Evolutionary conservation across 1,284 basidiomycete species (phyloP).

Genomic region (Leccinum solheimii): DNA sequence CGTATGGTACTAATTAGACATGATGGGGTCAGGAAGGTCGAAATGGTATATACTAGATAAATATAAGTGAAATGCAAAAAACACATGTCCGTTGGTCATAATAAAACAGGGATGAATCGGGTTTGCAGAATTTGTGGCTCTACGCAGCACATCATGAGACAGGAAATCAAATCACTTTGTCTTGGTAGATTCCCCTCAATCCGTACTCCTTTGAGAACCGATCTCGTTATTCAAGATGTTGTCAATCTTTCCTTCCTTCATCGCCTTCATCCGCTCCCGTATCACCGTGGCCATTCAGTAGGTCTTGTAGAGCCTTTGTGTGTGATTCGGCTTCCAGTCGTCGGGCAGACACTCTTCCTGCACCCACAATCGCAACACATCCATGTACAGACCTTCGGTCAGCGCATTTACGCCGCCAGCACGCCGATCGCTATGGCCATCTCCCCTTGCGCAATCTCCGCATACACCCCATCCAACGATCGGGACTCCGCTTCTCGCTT

Average conservation of each 20-base stretch:
- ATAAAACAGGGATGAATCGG: not conserved
- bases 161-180: constrained; percentile 16
- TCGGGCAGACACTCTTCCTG: constrained; percentile 52
- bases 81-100: not conserved
- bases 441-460: constrained; percentile 64
- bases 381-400: constrained; percentile 43
- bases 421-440: constrained; percentile 59
- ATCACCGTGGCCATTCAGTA: constrained; percentile 30
- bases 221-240: constrained; percentile 24
- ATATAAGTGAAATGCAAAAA: not conserved
- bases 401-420: constrained; percentile 26
- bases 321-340: constrained; percentile 50
- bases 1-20: not conserved
- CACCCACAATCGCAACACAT: constrained; percentile 51
- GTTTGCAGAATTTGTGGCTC: not conserved
- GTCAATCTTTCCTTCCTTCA: constrained; percentile 18
- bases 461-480: constrained; percentile 45
- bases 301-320: constrained; percentile 44
- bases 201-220: too few relatives aligned
- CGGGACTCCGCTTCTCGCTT: constrained; percentile 45
- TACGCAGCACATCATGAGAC: not conserved
- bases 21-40: not conserved
- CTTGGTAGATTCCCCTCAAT: constrained; percentile 12
- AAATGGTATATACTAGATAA: not conserved
- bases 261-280: constrained; percentile 31